Evolutionary conservation across 371 early-diverging fungal species (phyloP).

Genomic region (Funneliformis caledonium): DNA sequence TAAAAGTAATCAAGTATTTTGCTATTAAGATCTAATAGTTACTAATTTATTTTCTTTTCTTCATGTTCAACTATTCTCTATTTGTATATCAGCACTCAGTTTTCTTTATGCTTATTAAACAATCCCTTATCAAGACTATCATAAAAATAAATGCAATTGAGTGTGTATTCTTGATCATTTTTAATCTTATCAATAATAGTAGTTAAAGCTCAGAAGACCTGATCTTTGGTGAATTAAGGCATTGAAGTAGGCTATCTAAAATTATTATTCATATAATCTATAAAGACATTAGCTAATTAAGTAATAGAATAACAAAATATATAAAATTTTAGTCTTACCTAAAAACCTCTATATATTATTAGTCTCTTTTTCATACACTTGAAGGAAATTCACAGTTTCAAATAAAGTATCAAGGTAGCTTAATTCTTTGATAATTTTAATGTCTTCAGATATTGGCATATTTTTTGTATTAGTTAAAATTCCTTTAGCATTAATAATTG

Average conservation of each 20-base stretch:
- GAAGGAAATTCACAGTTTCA: slow-evolving; percentile 18
- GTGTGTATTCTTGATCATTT: slow-evolving; percentile 6
- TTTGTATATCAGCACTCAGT: slow-evolving; percentile 23
- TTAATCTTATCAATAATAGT: not conserved
- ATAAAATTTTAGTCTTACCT: slow-evolving; percentile 23
- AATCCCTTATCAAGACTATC: slow-evolving; percentile 20
- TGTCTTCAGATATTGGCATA: not conserved
- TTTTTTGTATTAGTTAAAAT: not conserved
- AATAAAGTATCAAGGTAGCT: not conserved
- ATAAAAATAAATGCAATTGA: slow-evolving; percentile 10
- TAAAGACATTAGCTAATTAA: slow-evolving; percentile 2
- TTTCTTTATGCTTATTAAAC: slow-evolving; percentile 8
- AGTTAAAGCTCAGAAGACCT: not conserved
- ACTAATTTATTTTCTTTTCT: not conserved
- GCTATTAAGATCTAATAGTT: not conserved
- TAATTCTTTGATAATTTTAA: not conserved
- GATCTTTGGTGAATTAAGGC: too few species aligned
- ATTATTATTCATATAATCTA: not conserved
- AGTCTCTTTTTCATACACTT: not conserved
- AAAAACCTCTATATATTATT: slow-evolving; percentile 21
- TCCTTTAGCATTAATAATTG: not conserved
- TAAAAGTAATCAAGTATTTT: not conserved
- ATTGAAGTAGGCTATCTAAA: not conserved
- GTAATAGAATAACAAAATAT: not conserved
- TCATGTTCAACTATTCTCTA: not conserved